These are phyloP conservation scores for Porphyrellus cyaneotinctus DNA, from an alignment of 768 basidiomycete genomes.

Conservation along the genomic window DNA sequence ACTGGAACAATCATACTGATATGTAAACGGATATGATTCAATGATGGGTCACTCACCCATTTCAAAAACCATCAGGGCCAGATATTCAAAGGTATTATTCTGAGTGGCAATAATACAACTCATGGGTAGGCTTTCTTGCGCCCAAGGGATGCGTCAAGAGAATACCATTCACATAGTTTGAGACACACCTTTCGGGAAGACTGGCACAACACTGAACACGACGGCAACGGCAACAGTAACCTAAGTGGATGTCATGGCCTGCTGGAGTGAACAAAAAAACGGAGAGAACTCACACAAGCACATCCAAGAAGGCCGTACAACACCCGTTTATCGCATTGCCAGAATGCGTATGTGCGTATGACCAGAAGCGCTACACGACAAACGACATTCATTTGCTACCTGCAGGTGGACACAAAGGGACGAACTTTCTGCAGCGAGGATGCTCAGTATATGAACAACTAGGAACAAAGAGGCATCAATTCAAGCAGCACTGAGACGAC, in stretches of 20 bases:
- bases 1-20: background rate
- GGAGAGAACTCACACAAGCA: conserved; percentile 1
- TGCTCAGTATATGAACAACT: conserved; percentile 7
- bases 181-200: conserved; percentile 1
- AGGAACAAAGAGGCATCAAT: background rate
- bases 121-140: background rate
- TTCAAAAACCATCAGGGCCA: conserved; percentile 11
- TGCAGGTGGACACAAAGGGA: background rate
- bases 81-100: conserved; percentile 5
- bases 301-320: conserved; percentile 10
- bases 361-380: no score
- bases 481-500: no score
- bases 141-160: background rate
- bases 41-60: background rate
- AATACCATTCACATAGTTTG: background rate
- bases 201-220: conserved; percentile 1
- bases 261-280: no score
- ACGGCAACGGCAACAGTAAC: conserved; percentile 1
- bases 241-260: background rate
- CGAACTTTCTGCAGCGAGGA: conserved; percentile 10
- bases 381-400: background rate
- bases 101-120: background rate
- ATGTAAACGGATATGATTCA: no score
- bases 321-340: conserved; percentile 1
- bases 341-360: no score